A percentile compares a stretch with the other conserved stretches of the same genome.
Conservation (phyloP, 345 rosid genomes). For the Eucalyptus pauciflora region DNA sequence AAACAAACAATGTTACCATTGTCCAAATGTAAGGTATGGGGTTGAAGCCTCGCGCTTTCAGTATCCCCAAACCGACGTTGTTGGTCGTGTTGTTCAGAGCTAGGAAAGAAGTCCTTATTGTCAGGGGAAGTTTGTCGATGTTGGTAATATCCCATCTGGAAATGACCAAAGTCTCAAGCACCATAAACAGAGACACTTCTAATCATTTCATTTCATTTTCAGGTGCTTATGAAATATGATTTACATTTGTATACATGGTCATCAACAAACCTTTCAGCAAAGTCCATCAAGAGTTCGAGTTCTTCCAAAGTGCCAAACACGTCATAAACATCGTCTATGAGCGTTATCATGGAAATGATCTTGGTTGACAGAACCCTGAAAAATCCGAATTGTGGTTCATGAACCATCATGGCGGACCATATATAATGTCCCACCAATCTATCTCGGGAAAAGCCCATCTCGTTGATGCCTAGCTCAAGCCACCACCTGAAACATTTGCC, state of each 20-base stretch:
- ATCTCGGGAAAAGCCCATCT: background rate
- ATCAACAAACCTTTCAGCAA: background rate
- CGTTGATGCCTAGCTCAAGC: background rate
- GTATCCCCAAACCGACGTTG: background rate
- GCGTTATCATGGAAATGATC: background rate
- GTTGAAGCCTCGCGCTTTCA: background rate
- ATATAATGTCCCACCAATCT: background rate
- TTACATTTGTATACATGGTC: background rate
- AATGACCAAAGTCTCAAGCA: background rate
- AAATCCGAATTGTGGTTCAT: background rate
- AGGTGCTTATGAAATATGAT: background rate
- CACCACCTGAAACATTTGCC: constrained; percentile 7
- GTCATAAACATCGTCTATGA: constrained; percentile 1
- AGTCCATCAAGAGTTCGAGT: constrained; percentile 5
- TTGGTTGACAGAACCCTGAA: background rate
- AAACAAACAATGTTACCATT: background rate
- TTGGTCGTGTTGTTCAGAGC: constrained; percentile 5
- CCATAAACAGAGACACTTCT: background rate
- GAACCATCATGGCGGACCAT: background rate
- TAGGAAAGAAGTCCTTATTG: background rate
- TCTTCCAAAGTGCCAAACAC: constrained; percentile 2
- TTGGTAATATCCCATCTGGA: constrained; percentile 5
- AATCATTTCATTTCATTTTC: background rate
- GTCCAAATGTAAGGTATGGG: background rate
- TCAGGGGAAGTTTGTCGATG: constrained; percentile 7